Evolutionary conservation across 306 rosid species (phyloP).

Genomic region (Fragaria iinumae): DNA sequence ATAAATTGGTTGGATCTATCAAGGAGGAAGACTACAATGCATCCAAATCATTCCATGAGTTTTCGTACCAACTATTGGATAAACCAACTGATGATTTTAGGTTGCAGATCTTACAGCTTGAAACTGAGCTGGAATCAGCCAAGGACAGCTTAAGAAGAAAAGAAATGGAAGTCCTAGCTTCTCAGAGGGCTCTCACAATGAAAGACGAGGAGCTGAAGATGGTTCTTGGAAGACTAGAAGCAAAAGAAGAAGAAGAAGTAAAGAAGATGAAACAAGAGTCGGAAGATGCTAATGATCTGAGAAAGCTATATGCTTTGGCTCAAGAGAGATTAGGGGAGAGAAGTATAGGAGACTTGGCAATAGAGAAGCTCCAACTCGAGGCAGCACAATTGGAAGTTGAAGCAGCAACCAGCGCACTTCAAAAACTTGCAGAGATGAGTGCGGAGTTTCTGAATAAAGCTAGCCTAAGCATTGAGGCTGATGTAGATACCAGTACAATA

Average conservation of each 20-base stretch:
- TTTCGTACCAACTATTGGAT: constrained; percentile 34
- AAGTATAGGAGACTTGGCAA: constrained; percentile 57
- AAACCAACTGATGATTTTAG: constrained; percentile 42
- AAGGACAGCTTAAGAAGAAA: constrained; percentile 57
- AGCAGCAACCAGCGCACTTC: constrained; percentile 80
- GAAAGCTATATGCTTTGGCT: constrained; percentile 52
- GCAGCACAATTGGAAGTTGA: constrained; percentile 74
- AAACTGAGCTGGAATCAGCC: constrained; percentile 63
- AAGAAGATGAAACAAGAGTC: constrained; percentile 45
- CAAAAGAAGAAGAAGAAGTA: constrained; percentile 61
- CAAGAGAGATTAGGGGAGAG: constrained; percentile 55
- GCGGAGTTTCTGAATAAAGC: constrained; percentile 56
- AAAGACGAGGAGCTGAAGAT: constrained; percentile 80
- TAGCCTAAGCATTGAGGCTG: constrained; percentile 42
- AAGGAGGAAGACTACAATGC: constrained; percentile 41
- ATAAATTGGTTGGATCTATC: constrained; percentile 57
- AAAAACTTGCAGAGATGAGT: constrained; percentile 62
- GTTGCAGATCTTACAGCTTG: constrained; percentile 55
- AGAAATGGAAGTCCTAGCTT: constrained; percentile 76
- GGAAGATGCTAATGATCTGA: constrained; percentile 56
- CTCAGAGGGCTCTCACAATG: constrained; percentile 56
- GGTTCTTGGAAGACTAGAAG: constrained; percentile 55
- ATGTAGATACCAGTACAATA: constrained; percentile 24
- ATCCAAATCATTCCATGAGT: constrained; percentile 25
- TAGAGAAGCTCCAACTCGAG: constrained; percentile 82